These are phyloP conservation scores for Gaeumannomyces tritici DNA, from an alignment of 2,329 filamentous ascomycete genomes.

Conservation along the genomic window DNA sequence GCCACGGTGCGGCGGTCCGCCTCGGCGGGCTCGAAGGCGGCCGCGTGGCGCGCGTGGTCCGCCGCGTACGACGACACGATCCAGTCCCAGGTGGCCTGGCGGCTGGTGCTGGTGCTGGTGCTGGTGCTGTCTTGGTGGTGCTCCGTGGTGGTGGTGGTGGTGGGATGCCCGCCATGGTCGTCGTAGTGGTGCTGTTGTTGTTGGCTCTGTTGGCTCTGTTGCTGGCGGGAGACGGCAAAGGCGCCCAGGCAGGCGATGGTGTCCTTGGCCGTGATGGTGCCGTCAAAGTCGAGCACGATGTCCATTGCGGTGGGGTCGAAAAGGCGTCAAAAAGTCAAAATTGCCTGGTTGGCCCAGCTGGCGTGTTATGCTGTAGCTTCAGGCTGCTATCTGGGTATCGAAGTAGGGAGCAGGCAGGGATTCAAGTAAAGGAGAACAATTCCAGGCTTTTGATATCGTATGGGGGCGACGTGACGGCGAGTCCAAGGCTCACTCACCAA, in stretches of 20 bases:
- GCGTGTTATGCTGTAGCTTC: too few relatives aligned
- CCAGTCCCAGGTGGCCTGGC: slow-evolving; percentile 31
- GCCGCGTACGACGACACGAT: slow-evolving; percentile 35
- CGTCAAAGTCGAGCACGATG: slow-evolving; percentile 49
- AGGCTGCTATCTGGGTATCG: too few relatives aligned
- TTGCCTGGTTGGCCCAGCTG: too few relatives aligned
- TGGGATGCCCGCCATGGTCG: too few relatives aligned
- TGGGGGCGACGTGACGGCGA: too few relatives aligned
- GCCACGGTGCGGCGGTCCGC: slow-evolving; percentile 21
- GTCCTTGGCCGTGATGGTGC: slow-evolving; percentile 46
- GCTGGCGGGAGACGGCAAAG: slow-evolving; percentile 28
- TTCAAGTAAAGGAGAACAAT: too few relatives aligned
- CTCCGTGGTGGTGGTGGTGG: too few relatives aligned
- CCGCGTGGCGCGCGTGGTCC: slow-evolving; percentile 25
- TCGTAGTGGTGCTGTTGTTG: slow-evolving; percentile 8
- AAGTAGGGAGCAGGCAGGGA: too few relatives aligned
- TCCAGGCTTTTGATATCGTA: too few relatives aligned
- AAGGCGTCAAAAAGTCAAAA: too few relatives aligned
- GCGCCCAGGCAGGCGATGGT: slow-evolving; percentile 39
- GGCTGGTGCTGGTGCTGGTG: background rate
- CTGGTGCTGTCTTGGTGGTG: too few relatives aligned
- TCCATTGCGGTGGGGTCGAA: slow-evolving; percentile 17
- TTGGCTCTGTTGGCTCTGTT: slow-evolving; percentile 1
- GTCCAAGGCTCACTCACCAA: too few relatives aligned
- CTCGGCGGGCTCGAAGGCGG: slow-evolving; percentile 21